Conservation (phyloP, 2,329 filamentous ascomycete genomes). For the Cytospora paraplurivora region DNA sequence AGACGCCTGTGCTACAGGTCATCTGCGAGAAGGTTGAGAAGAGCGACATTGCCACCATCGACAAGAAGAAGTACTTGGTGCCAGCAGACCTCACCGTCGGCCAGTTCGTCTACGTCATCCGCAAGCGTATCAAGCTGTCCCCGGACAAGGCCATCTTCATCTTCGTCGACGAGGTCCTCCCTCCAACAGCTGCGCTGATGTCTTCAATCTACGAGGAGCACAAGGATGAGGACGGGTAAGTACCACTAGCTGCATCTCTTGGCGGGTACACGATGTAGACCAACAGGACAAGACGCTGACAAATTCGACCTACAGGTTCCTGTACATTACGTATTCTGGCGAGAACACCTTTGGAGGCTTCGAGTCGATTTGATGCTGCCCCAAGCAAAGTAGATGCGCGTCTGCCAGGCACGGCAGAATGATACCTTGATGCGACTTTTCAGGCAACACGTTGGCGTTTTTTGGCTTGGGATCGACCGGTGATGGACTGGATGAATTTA, state of each 20-base stretch:
- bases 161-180: constrained; percentile 97
- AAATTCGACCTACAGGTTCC: constrained; percentile 62
- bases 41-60: constrained; percentile 98
- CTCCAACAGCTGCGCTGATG: constrained; percentile 96
- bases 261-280: not conserved
- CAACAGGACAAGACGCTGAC: constrained; percentile 19
- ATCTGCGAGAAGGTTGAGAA: constrained; percentile 99
- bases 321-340: constrained; percentile 99
- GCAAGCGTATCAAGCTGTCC: constrained; percentile 99
- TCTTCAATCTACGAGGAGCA: constrained; percentile 99
- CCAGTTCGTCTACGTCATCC: constrained; percentile 98
- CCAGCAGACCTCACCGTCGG: constrained; percentile 97
- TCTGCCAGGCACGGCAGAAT: constrained; percentile 18
- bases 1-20: constrained; percentile 60
- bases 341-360: constrained; percentile 92
- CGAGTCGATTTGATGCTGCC: constrained; percentile 36
- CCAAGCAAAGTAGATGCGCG: constrained; percentile 5
- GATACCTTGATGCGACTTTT: constrained; percentile 28
- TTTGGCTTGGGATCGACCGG: constrained; percentile 24
- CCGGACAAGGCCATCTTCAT: constrained; percentile 99
- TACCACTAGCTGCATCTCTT: constrained; percentile 21
- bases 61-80: constrained; percentile 99
- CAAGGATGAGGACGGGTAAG: constrained; percentile 77
- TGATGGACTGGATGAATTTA: constrained; percentile 20
- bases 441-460: constrained; percentile 27